phyloP scores from a whole-genome alignment of 78 protist genomes.

The Carpediemonas membranifera region DNA sequence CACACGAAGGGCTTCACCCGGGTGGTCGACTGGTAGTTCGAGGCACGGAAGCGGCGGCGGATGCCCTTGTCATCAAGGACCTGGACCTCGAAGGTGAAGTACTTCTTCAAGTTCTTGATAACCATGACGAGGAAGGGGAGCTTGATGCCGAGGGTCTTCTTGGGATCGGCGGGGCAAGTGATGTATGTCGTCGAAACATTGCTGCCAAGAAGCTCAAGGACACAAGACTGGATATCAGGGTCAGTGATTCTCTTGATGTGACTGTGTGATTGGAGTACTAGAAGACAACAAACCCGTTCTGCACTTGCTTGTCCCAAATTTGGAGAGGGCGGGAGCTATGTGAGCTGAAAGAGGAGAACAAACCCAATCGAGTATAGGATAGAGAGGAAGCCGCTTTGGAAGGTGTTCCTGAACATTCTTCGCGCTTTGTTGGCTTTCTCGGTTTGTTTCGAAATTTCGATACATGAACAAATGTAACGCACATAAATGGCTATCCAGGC shows the following conservation, averaged over 20 bases:
- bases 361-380: slow-evolving; percentile 80
- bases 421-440: too few species aligned
- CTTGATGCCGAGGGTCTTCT: slow-evolving; percentile 81
- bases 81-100: slow-evolving; percentile 85
- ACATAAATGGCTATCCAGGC: too few species aligned
- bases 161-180: slow-evolving; percentile 49
- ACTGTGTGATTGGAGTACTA: slow-evolving; percentile 59
- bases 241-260: slow-evolving; percentile 84
- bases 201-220: slow-evolving; percentile 71
- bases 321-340: slow-evolving; percentile 63
- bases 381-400: slow-evolving; percentile 81
- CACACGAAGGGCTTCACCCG: slow-evolving; percentile 82
- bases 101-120: slow-evolving; percentile 77
- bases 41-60: slow-evolving; percentile 79
- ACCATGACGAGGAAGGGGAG: slow-evolving; percentile 83
- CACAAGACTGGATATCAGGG: slow-evolving; percentile 74
- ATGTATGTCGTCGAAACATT: slow-evolving; percentile 72
- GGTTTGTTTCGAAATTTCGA: too few species aligned
- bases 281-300: not conserved
- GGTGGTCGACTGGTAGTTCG: slow-evolving; percentile 78
- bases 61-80: slow-evolving; percentile 84
- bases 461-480: too few species aligned
- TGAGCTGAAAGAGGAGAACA: not conserved
- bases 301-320: slow-evolving; percentile 70
- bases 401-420: slow-evolving; percentile 81